Evolutionary conservation across 331 rosid species (phyloP).

Genomic region (Prunus yedoensis): DNA sequence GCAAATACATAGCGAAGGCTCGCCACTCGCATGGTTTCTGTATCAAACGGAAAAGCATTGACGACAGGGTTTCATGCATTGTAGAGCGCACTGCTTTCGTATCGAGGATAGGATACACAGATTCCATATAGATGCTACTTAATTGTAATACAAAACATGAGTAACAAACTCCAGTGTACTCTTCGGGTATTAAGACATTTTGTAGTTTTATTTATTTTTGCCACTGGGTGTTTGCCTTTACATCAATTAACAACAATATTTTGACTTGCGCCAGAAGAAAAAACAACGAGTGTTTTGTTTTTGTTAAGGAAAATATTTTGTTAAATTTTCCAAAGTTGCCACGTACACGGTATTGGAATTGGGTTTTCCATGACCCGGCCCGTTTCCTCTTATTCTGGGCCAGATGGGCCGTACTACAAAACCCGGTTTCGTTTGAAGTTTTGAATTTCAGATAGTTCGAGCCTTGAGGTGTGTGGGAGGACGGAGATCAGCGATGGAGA

Average conservation of each 20-base stretch:
- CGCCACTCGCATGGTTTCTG: not conserved
- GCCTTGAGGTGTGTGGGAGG: not conserved
- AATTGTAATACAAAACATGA: not conserved
- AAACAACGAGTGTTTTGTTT: no score
- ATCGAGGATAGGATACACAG: not conserved
- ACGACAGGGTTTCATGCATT: not conserved
- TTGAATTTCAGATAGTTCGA: not conserved
- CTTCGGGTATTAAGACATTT: not conserved
- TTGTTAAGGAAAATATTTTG: no score
- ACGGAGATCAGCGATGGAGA: conserved; percentile 46
- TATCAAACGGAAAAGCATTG: not conserved
- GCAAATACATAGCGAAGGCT: not conserved
- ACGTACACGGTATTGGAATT: no score
- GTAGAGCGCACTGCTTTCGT: not conserved
- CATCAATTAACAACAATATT: not conserved
- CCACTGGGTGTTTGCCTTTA: no score
- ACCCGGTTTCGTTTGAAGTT: not conserved
- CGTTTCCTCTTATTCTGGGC: not conserved
- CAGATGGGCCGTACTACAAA: not conserved
- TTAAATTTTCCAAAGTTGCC: no score
- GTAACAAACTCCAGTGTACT: not conserved
- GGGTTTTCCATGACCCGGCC: not conserved
- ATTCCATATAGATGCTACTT: not conserved
- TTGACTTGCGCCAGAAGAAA: no score
- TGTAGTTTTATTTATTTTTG: no score